These are phyloP conservation scores for Trichophyton schoenleinii DNA, from an alignment of 2,329 filamentous ascomycete species.

Conservation along the genomic window DNA sequence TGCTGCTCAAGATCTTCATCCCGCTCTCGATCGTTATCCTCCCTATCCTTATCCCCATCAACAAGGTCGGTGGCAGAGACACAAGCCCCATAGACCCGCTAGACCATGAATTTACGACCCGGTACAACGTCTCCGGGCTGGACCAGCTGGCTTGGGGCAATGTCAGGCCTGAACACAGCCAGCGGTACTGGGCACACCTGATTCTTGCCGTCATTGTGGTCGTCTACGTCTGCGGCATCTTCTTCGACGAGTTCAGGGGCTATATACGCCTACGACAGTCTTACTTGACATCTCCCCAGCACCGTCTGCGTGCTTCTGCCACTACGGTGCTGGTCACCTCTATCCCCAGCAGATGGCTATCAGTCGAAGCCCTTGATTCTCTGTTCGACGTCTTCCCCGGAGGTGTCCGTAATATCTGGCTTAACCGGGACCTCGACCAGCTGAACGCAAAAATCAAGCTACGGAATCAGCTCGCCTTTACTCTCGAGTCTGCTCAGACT, in stretches of 20 bases:
- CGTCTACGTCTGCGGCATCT: conserved; percentile 72
- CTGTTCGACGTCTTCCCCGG: conserved; percentile 95
- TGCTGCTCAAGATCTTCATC: conserved; percentile 81
- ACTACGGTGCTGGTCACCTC: conserved; percentile 89
- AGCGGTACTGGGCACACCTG: conserved; percentile 73
- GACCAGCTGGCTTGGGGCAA: conserved; percentile 84
- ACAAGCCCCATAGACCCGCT: conserved; percentile 30
- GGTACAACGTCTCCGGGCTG: conserved; percentile 50
- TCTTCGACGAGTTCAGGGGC: conserved; percentile 71
- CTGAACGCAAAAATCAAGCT: conserved; percentile 72
- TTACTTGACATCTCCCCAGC: conserved; percentile 86
- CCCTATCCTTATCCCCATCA: conserved; percentile 76
- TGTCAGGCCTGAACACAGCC: conserved; percentile 51
- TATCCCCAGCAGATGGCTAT: conserved; percentile 85
- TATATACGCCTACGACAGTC: conserved; percentile 92
- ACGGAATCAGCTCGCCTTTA: conserved; percentile 56
- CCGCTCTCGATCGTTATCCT: conserved; percentile 67
- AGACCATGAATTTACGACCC: conserved; percentile 21
- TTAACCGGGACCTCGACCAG: conserved; percentile 77
- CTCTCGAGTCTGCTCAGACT: conserved; percentile 72
- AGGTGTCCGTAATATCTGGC: conserved; percentile 89
- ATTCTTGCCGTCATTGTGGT: conserved; percentile 66
- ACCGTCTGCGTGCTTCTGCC: conserved; percentile 81
- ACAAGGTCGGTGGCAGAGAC: conserved; percentile 59
- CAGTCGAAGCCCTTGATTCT: conserved; percentile 62